Percentiles rank a stretch among this genome's conserved stretches.
Evolutionary conservation across 2,329 filamentous ascomycete species (phyloP).

Genomic region (Ophiocordyceps camponoti-rufipedis): DNA sequence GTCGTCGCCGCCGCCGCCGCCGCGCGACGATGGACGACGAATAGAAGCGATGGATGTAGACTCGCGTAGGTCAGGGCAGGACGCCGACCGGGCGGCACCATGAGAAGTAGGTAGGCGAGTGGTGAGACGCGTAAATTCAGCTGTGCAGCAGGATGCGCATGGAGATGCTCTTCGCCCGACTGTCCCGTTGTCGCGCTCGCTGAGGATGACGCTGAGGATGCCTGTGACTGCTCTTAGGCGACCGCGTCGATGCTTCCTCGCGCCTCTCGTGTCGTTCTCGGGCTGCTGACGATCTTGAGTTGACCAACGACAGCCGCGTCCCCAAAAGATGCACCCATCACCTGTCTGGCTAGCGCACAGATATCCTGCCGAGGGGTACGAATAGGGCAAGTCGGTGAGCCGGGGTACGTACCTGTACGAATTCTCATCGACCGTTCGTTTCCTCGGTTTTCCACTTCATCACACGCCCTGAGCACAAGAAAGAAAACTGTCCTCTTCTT

Average conservation of each 20-base stretch:
- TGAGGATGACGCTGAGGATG: not conserved
- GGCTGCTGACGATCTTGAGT: not conserved
- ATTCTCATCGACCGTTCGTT: too few species aligned
- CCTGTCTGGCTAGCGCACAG: not conserved
- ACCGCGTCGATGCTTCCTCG: not conserved
- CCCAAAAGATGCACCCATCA: not conserved
- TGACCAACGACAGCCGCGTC: not conserved
- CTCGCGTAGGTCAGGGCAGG: not conserved
- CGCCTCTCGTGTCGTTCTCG: too few species aligned
- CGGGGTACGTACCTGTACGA: not conserved
- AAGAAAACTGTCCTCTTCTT: not conserved
- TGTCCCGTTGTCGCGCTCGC: not conserved
- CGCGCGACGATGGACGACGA: not conserved
- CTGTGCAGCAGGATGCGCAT: not conserved
- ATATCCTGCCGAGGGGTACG: not conserved
- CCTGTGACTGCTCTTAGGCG: not conserved
- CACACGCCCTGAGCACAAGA: not conserved
- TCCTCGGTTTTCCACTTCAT: too few species aligned
- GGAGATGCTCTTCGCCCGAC: not conserved
- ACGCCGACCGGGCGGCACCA: slow-evolving; percentile 1
- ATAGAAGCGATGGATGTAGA: not conserved
- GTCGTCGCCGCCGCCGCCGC: not conserved
- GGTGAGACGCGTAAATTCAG: slow-evolving; percentile 3
- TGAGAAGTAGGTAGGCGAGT: slow-evolving; percentile 2
- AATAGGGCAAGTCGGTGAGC: not conserved